Evolutionary conservation across 176 grass and related monocot species (phyloP), one percentile per base, ranked within the genome.

Genomic region (Ananas comosus): DNA sequence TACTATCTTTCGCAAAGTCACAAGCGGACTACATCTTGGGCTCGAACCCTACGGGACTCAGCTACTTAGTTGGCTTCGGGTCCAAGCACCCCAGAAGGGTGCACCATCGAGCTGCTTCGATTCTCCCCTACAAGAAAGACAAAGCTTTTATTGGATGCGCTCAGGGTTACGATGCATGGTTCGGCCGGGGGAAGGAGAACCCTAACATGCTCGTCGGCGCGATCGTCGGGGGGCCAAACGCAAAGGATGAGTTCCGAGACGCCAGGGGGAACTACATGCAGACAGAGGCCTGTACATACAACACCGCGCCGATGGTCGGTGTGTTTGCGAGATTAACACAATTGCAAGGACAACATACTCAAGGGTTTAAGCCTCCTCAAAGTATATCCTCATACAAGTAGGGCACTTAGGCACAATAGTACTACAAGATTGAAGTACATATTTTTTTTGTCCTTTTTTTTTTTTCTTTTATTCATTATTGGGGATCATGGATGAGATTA

Each of bases 91-190:
- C 83, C 4, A 27, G 64, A 53, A 74, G 52, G 63, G 79, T 86
- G 69, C 83, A 86, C 74, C 83, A 86, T 69, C 73, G 83, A 0
- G 78, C 48, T 1, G 74, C 78, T 19, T 86, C 83, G 10, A 72
- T 85, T 18, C 77, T 85, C 51, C 76, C 78, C n/a, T 67, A 76
- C 54, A 56, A 33, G 27, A 61, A 61, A 19, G 21, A 19, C n/a
- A 61, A 61, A 61, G 56, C 17, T 16, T 61, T 61, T 13, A 61
- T 80, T 2, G 78, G 74, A 6, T 86, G 83, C 70, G 70, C 80
- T 25, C 83, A 86, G 69, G 83, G 83, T 50, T 86, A 86, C 49
- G 78, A 81, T 10, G 9, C 29, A 22, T 86, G 83, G 83, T 86
- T 78, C 65, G 52, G 74, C 10, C 69, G 78, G 2, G 11, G 53